phyloP scores from a whole-genome alignment of 495 filamentous ascomycete species.

The Aspergillus avenaceus region DNA sequence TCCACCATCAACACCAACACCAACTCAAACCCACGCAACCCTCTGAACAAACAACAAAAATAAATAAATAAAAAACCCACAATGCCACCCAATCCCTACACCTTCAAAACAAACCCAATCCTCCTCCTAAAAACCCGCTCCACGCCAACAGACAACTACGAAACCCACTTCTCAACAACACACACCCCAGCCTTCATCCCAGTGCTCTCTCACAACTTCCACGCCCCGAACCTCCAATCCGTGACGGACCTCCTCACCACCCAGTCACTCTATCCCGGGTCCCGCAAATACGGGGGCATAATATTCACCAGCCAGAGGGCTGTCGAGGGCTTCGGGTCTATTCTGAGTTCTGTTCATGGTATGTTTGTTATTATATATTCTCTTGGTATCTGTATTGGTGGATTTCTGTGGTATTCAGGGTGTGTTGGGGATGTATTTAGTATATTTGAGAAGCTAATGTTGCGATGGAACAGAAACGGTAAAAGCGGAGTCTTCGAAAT shows the following conservation, averaged over 20 bases:
- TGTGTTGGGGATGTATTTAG: no score
- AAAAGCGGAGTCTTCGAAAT: slow-evolving; percentile 43
- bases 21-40: slow-evolving; percentile 11
- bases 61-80: slow-evolving; percentile 2
- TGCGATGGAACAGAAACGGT: no score
- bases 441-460: no score
- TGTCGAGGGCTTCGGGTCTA: slow-evolving; percentile 74
- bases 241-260: slow-evolving; percentile 39
- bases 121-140: slow-evolving; percentile 88
- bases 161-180: slow-evolving; percentile 61
- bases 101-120: slow-evolving; percentile 41
- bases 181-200: slow-evolving; percentile 68
- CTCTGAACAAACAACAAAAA: not conserved
- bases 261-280: slow-evolving; percentile 21
- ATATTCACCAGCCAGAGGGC: slow-evolving; percentile 94
- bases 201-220: slow-evolving; percentile 71
- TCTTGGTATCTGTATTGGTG: no score
- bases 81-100: not conserved
- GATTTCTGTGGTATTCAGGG: no score
- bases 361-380: no score
- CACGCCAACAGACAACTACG: slow-evolving; percentile 71
- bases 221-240: slow-evolving; percentile 39
- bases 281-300: slow-evolving; percentile 66
- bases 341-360: slow-evolving; percentile 51
- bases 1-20: slow-evolving; percentile 6